These are phyloP conservation scores for Xerocomellus intermedius DNA, from an alignment of 768 basidiomycete genomes.

Conservation along the genomic window DNA sequence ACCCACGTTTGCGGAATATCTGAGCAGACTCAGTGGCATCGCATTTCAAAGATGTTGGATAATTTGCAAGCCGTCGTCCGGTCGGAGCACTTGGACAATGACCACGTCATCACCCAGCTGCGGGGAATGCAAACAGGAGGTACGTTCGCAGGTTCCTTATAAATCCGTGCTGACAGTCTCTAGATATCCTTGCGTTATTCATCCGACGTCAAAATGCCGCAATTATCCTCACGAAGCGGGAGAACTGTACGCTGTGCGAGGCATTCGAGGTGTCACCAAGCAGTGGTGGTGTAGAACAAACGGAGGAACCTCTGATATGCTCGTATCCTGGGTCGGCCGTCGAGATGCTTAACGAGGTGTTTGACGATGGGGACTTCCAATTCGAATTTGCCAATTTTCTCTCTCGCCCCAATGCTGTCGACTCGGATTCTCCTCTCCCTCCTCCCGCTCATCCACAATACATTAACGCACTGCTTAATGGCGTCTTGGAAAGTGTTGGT, in stretches of 20 bases:
- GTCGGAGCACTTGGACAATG: not conserved
- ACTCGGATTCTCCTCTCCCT: too few species aligned
- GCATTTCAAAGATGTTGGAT: conserved; percentile 1
- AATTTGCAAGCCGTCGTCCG: not conserved
- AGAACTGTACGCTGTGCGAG: conserved; percentile 34
- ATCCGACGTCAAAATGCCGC: conserved; percentile 18
- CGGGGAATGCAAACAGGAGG: not conserved
- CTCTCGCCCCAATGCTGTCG: too few species aligned
- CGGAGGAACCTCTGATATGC: too few species aligned
- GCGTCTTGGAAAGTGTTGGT: too few species aligned
- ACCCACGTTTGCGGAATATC: too few species aligned
- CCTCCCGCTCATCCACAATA: too few species aligned
- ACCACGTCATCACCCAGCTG: not conserved
- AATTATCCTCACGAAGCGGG: conserved; percentile 33
- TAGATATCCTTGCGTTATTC: conserved; percentile 38
- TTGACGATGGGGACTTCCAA: too few species aligned
- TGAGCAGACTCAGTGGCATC: not conserved
- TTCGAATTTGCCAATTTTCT: too few species aligned
- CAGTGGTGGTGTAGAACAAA: too few species aligned
- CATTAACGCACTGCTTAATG: too few species aligned
- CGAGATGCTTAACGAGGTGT: too few species aligned
- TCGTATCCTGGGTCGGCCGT: too few species aligned
- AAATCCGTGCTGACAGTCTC: not conserved
- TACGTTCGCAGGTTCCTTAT: not conserved
- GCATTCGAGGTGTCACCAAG: conserved; percentile 35